Percentiles rank a stretch among this genome's conserved stretches.
Evolutionary conservation across 805 yeast species (phyloP).

Genomic region (Ogataea dorogensis): DNA sequence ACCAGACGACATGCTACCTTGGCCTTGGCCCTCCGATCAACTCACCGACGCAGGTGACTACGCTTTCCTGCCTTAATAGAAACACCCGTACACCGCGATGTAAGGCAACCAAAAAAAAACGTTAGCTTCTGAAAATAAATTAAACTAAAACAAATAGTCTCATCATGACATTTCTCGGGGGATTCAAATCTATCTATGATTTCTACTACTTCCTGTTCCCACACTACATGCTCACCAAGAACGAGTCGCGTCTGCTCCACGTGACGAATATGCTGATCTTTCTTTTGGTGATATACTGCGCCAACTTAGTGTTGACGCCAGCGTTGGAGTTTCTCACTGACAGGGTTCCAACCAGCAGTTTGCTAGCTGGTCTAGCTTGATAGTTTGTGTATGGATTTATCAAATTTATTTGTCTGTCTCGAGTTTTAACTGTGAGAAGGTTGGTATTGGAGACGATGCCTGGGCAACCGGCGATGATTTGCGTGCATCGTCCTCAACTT

Average conservation of each 20-base stretch:
- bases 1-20: conserved; percentile 8
- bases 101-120: no score
- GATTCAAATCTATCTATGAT: conserved; percentile 20
- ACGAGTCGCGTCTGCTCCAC: conserved; percentile 36
- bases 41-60: conserved; percentile 10
- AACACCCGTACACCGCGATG: conserved; percentile 7
- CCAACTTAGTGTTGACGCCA: conserved; percentile 15
- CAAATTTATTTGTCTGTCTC: not conserved
- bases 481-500: no score
- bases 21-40: conserved; percentile 13
- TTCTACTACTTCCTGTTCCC: conserved; percentile 47
- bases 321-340: no score
- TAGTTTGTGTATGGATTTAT: not conserved
- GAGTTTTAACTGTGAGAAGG: conserved; percentile 9
- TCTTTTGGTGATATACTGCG: conserved; percentile 15
- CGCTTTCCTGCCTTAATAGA: conserved; percentile 8
- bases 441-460: not conserved
- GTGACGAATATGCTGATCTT: conserved; percentile 14
- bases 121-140: no score
- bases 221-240: conserved; percentile 46
- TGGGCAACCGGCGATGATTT: no score
- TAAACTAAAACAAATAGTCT: not conserved
- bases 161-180: conserved; percentile 12
- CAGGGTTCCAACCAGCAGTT: no score
- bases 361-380: conserved; percentile 8